A percentile compares a stretch with the other conserved stretches of the same genome.
Conservation (phyloP, 1,284 basidiomycete species). For the Quambalaria eucalypti region DNA sequence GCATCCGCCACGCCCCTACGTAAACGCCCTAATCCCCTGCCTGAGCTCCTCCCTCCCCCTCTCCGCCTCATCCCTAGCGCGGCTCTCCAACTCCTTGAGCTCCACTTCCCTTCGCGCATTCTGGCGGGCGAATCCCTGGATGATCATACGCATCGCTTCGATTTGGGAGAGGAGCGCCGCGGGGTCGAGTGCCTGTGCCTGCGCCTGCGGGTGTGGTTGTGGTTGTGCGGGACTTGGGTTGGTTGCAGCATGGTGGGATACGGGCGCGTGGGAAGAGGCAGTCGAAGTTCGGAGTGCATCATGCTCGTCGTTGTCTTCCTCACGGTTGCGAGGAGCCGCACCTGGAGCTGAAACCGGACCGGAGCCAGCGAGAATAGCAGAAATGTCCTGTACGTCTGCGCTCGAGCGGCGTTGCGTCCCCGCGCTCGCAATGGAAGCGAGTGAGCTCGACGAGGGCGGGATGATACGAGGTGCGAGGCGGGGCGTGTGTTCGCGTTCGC, state of each 20-base stretch:
- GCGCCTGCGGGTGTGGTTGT: neutral
- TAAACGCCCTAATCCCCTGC: too few relatives aligned
- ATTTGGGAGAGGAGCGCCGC: neutral
- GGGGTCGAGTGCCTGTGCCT: neutral
- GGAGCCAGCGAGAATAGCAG: neutral
- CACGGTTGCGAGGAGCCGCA: neutral
- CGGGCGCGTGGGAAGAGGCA: neutral
- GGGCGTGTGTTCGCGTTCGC: neutral
- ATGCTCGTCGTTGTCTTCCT: neutral
- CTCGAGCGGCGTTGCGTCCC: neutral
- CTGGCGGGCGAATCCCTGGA: neutral
- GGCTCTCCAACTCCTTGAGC: neutral
- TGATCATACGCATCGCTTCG: neutral
- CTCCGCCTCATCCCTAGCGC: neutral
- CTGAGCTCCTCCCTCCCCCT: neutral
- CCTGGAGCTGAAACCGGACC: too few relatives aligned
- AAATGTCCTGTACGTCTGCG: neutral
- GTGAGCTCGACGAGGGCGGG: too few relatives aligned
- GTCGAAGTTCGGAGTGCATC: neutral
- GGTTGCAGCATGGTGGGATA: neutral
- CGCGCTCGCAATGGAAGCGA: too few relatives aligned
- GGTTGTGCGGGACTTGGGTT: too few relatives aligned
- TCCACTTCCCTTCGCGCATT: neutral
- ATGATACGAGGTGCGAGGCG: neutral
- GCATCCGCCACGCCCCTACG: too few relatives aligned